phyloP scores from a whole-genome alignment of 2,329 filamentous ascomycete species.

The Aciculosporium take region DNA sequence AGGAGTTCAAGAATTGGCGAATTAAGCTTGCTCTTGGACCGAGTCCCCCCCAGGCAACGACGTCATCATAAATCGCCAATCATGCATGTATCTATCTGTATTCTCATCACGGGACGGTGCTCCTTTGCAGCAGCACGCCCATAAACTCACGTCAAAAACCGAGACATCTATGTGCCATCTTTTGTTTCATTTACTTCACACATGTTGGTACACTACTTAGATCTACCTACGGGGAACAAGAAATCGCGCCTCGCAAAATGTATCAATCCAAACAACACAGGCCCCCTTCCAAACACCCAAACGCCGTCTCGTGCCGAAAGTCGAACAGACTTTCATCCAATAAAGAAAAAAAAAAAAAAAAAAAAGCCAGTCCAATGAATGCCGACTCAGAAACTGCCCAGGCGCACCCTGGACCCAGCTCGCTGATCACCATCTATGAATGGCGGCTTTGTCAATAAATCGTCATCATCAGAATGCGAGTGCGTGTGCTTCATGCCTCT shows the following conservation, averaged over 20 bases:
- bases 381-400: not conserved
- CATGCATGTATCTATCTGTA: not conserved
- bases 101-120: not conserved
- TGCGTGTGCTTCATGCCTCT: slow-evolving; percentile 3
- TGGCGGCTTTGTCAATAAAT: not conserved
- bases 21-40: slow-evolving; percentile 35
- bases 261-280: slow-evolving; percentile 1
- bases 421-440: not conserved
- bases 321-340: not conserved
- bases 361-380: too few relatives aligned
- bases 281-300: slow-evolving; percentile 2
- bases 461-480: not conserved
- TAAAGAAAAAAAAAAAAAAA: slow-evolving; percentile 1
- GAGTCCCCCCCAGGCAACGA: not conserved
- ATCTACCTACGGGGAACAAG: slow-evolving; percentile 6
- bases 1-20: slow-evolving; percentile 64
- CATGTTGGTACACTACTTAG: slow-evolving; percentile 9
- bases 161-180: not conserved
- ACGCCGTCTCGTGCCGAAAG: slow-evolving; percentile 6
- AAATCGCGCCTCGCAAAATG: not conserved
- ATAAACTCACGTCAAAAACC: not conserved
- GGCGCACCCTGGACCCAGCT: not conserved
- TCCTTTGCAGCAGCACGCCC: not conserved
- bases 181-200: slow-evolving; percentile 6
- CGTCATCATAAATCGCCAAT: not conserved